Base-by-base conservation (phyloP, 1,284 basidiomycete genomes). In the Retiboletus fuscus region DNA sequence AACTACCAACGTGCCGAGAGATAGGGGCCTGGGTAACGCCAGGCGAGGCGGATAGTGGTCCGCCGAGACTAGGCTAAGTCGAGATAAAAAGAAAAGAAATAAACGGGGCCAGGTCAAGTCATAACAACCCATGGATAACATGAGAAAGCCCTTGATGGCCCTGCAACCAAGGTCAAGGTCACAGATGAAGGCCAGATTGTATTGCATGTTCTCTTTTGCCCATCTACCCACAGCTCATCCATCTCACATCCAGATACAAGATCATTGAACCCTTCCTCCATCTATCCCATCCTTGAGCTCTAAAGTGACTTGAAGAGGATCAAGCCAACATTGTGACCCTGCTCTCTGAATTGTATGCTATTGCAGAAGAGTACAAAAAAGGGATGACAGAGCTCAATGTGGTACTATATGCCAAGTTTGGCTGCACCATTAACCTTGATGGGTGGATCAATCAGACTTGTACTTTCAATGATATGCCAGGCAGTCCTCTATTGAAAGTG, bases 321-420 rank as follows among this genome's bases (percentile, higher is more conserved):
- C 89, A 92, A 74, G 84, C 85, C 24, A 81, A 84, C 15, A 85
- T 96, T 44, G 89, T 93, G 41, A 75, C 80, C 3, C 88, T 93
- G 73, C 89, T 96, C 34, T 83, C 86, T 3, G 81, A 81, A 8
- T 81, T 96, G 26, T 84, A 90, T 30, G 80, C 78, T 2, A 87
- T 88, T 64, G 89, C 91, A 30, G 90, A 92, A 53, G 89, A 92
- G 49, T 96, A 94, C 80, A 93, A 96, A 77, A 88, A 85, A 53
- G 89, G 92, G 75, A 99, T 99, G 97, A 94, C 95, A 78, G 89
- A 91, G 72, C 89, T 99, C 66, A 99, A 99, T 82, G 91, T 96
- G 41, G 82, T 88, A 7, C 82, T 99, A 77, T 98, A 98, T 80
- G 95, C 94, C 53, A 97, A 96, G 84, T 98, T 98, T 80, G 96